These are phyloP conservation scores for Aspergillus terreus DNA, from an alignment of 2,329 filamentous ascomycete species.

Conservation along the genomic window DNA sequence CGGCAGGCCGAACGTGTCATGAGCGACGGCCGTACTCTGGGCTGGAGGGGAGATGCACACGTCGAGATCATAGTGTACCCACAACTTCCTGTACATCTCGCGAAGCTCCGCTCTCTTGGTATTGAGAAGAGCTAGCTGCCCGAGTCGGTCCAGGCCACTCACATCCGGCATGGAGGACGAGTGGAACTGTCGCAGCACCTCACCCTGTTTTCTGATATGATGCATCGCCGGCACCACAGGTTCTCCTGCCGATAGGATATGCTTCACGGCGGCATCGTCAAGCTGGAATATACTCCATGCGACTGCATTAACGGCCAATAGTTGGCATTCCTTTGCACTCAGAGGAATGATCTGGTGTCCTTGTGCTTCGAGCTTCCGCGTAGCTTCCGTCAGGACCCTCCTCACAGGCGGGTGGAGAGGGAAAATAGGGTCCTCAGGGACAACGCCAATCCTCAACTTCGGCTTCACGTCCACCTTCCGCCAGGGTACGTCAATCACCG, in stretches of 20 bases:
- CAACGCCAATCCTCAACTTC: constrained; percentile 45
- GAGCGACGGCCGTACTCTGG: constrained; percentile 48
- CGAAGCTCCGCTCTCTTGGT: constrained; percentile 30
- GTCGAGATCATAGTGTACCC: constrained; percentile 46
- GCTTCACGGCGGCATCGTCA: constrained; percentile 10
- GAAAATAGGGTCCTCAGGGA: constrained; percentile 44
- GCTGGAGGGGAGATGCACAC: constrained; percentile 47
- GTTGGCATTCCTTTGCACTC: constrained; percentile 5
- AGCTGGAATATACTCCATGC: constrained; percentile 22
- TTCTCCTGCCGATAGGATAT: constrained; percentile 22
- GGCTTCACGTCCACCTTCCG: constrained; percentile 11
- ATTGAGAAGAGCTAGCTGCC: constrained; percentile 16
- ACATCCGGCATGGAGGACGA: constrained; percentile 6
- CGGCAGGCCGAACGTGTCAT: constrained; percentile 39
- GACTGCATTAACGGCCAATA: constrained; percentile 17
- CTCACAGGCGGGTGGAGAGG: constrained; percentile 50
- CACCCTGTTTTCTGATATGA: constrained; percentile 8
- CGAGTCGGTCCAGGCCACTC: constrained; percentile 12
- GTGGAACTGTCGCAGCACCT: constrained; percentile 3
- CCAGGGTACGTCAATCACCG: constrained; percentile 18
- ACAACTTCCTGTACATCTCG: constrained; percentile 39
- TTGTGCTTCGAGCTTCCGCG: constrained; percentile 33
- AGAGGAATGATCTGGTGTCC: constrained; percentile 45
- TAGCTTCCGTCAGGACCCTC: constrained; percentile 40
- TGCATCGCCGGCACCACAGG: constrained; percentile 19